Evolutionary conservation across 257 asterid genomes (phyloP).

Genomic region (Solanum chmielewskii): DNA sequence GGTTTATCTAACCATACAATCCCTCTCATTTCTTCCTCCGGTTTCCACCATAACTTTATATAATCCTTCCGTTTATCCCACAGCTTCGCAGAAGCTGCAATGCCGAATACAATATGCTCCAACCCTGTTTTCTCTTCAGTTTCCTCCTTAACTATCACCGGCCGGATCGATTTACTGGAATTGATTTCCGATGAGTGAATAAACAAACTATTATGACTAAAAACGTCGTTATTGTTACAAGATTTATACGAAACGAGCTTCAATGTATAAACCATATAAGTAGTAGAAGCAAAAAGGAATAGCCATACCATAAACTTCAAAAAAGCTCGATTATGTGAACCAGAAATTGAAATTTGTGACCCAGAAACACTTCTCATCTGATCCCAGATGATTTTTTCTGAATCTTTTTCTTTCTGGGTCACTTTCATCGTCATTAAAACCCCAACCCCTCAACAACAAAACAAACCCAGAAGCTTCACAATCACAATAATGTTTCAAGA

Average conservation of each 20-base stretch:
- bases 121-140: slow-evolving; percentile 26
- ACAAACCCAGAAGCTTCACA: background rate
- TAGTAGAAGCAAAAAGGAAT: slow-evolving; percentile 33
- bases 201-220: background rate
- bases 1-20: slow-evolving; percentile 60
- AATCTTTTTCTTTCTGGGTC: slow-evolving; percentile 10
- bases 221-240: slow-evolving; percentile 24
- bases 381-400: slow-evolving; percentile 23
- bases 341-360: background rate
- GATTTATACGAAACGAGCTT: slow-evolving; percentile 33
- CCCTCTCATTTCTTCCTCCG: slow-evolving; percentile 45
- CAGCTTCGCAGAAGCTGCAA: slow-evolving; percentile 66
- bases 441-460: background rate
- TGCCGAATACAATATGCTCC: slow-evolving; percentile 68
- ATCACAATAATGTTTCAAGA: background rate
- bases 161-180: background rate
- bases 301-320: slow-evolving; percentile 33
- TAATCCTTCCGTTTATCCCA: slow-evolving; percentile 71
- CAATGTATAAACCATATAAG: slow-evolving; percentile 43
- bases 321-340: slow-evolving; percentile 10
- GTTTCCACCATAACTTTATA: slow-evolving; percentile 74
- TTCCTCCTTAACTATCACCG: background rate
- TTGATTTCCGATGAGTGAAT: background rate
- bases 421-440: slow-evolving; percentile 12
- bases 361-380: slow-evolving; percentile 18